Percentiles rank a stretch among this genome's conserved stretches.
Conservation (phyloP, 176 grass and related monocot species). For the Tuctoria greenei region DNA sequence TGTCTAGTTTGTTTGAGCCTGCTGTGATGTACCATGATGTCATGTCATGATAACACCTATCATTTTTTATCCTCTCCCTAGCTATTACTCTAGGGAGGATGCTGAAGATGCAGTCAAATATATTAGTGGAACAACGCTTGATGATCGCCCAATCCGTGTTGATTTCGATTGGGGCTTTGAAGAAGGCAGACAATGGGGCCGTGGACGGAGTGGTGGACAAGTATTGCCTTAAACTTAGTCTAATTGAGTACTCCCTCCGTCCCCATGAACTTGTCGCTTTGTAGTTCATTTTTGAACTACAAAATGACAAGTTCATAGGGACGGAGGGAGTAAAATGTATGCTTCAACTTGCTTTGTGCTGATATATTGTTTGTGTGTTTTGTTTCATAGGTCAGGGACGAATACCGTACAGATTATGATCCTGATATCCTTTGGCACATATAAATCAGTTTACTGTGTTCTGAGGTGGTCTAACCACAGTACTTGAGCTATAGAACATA, state of each 20-base stretch:
- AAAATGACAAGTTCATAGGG: too few relatives aligned
- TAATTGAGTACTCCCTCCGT: too few relatives aligned
- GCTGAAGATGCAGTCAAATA: constrained; percentile 98
- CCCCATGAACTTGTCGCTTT: too few relatives aligned
- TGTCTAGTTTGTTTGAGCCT: constrained; percentile 16
- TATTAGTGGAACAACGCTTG: constrained; percentile 95
- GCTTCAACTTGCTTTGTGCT: constrained; percentile 22
- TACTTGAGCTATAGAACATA: constrained; percentile 22
- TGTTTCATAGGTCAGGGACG: constrained; percentile 70
- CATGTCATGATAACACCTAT: neutral
- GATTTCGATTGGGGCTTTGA: constrained; percentile 76
- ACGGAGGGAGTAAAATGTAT: neutral
- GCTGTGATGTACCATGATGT: neutral
- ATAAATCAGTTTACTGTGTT: neutral
- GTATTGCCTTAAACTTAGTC: constrained; percentile 41
- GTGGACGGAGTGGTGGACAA: constrained; percentile 94
- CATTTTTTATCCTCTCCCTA: constrained; percentile 29
- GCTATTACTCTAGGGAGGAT: constrained; percentile 96
- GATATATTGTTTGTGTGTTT: constrained; percentile 22
- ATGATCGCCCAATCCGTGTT: constrained; percentile 86
- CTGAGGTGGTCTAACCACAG: constrained; percentile 4
- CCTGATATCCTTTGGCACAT: constrained; percentile 67
- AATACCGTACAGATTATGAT: constrained; percentile 98
- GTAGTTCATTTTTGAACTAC: too few relatives aligned
- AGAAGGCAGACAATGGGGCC: constrained; percentile 84